Evolutionary conservation across 257 asterid genomes (phyloP).

Genomic region (Paraleonurus japonicus): DNA sequence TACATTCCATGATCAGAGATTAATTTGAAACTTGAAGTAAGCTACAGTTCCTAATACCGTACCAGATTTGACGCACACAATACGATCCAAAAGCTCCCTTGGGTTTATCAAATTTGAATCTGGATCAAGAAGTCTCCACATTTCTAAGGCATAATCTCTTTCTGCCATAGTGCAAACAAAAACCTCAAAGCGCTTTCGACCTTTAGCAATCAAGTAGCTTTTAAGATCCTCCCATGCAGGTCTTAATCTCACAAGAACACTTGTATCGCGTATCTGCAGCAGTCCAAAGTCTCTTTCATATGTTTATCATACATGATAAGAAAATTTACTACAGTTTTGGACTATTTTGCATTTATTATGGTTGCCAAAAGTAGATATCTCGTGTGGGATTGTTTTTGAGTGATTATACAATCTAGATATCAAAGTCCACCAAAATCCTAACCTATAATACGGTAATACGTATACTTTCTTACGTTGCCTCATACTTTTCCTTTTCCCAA

Average conservation of each 20-base stretch:
- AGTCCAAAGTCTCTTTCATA: conserved; percentile 15
- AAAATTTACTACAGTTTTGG: not conserved
- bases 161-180: conserved; percentile 99
- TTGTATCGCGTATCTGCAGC: conserved; percentile 88
- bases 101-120: conserved; percentile 77
- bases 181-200: conserved; percentile 97
- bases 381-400: not conserved
- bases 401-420: not conserved
- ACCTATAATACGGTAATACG: not conserved
- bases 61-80: conserved; percentile 96
- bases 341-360: not conserved
- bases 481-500: not conserved
- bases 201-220: conserved; percentile 90
- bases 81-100: conserved; percentile 76
- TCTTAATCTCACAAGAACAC: conserved; percentile 95
- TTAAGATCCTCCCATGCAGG: conserved; percentile 99
- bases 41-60: conserved; percentile 28
- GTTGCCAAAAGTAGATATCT: conserved; percentile 11
- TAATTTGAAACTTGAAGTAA: conserved; percentile 4
- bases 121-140: conserved; percentile 99
- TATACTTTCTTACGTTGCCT: not conserved
- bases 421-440: not conserved
- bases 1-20: conserved; percentile 3
- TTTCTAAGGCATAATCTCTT: conserved; percentile 93
- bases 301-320: not conserved